Evolutionary conservation across 2,329 filamentous ascomycete species (phyloP).

Genomic region (Cladosporium sp.): DNA sequence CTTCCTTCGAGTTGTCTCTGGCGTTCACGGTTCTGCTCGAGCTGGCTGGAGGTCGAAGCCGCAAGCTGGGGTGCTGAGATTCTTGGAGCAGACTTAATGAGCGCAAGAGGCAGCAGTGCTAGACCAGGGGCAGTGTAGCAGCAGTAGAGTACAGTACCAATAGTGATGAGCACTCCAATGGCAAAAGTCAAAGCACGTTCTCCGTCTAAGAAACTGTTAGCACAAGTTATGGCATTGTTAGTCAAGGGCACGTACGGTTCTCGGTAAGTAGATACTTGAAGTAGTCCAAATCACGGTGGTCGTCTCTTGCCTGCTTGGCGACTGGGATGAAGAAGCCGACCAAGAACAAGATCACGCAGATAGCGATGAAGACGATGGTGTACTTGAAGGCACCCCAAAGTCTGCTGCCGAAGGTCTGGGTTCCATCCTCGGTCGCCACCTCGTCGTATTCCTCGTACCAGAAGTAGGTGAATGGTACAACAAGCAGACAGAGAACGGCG

Average conservation of each 20-base stretch:
- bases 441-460: slow-evolving; percentile 98
- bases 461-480: slow-evolving; percentile 96
- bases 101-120: slow-evolving; percentile 79
- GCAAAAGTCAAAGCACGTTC: slow-evolving; percentile 90
- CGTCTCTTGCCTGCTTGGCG: slow-evolving; percentile 59
- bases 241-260: slow-evolving; percentile 53
- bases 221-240: background rate
- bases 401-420: slow-evolving; percentile 65
- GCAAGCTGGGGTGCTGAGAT: slow-evolving; percentile 77
- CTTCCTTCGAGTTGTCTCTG: slow-evolving; percentile 88
- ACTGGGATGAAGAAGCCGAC: slow-evolving; percentile 92
- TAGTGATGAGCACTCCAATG: slow-evolving; percentile 78
- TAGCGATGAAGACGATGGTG: slow-evolving; percentile 75
- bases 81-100: slow-evolving; percentile 87
- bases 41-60: slow-evolving; percentile 71
- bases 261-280: slow-evolving; percentile 80
- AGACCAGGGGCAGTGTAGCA: slow-evolving; percentile 86
- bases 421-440: slow-evolving; percentile 74
- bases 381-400: slow-evolving; percentile 87
- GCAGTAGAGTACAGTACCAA: slow-evolving; percentile 81
- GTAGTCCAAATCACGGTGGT: slow-evolving; percentile 79
- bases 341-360: slow-evolving; percentile 79
- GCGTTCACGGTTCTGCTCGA: slow-evolving; percentile 84
- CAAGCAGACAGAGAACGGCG: slow-evolving; percentile 78
- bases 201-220: slow-evolving; percentile 53